phyloP scores from a whole-genome alignment of 805 yeast species.

The Jamesozyma rosinii region DNA sequence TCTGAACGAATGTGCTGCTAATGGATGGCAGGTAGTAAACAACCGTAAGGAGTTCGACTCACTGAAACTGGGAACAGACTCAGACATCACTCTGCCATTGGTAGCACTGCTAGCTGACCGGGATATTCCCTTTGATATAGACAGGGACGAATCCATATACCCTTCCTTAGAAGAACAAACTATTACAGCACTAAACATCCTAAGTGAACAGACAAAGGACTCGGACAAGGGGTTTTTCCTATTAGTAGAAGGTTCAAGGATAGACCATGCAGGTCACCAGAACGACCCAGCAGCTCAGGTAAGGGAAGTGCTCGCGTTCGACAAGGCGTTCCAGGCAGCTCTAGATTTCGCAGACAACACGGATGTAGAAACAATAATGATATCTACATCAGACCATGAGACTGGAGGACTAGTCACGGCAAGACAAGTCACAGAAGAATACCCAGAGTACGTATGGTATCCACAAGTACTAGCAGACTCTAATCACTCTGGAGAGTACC shows the following conservation, averaged over 20 bases:
- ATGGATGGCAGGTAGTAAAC: conserved; percentile 64
- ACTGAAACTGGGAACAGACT: conserved; percentile 47
- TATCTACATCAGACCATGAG: conserved; percentile 89
- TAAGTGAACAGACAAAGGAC: conserved; percentile 56
- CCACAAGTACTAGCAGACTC: conserved; percentile 69
- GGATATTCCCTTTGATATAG: conserved; percentile 81
- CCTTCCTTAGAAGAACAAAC: conserved; percentile 81
- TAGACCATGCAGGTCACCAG: conserved; percentile 91
- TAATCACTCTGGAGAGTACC: conserved; percentile 67
- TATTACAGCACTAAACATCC: conserved; percentile 58
- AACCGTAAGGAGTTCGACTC: conserved; percentile 51
- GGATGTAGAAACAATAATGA: conserved; percentile 66
- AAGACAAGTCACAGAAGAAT: conserved; percentile 54
- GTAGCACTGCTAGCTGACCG: conserved; percentile 64
- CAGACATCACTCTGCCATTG: conserved; percentile 46
- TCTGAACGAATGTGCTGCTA: conserved; percentile 48
- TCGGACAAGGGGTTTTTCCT: conserved; percentile 80
- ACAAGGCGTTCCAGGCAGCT: conserved; percentile 69
- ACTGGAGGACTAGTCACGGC: conserved; percentile 92
- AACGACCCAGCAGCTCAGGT: conserved; percentile 94
- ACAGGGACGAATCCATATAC: conserved; percentile 48
- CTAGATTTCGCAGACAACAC: conserved; percentile 56
- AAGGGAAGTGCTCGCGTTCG: conserved; percentile 80
- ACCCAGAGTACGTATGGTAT: conserved; percentile 84
- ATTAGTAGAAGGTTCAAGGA: conserved; percentile 83